Percentiles rank a stretch among this genome's conserved stretches.
These are phyloP conservation scores for Sporothrix sp. DNA, from an alignment of 2,329 filamentous ascomycete species.

Conservation along the genomic window DNA sequence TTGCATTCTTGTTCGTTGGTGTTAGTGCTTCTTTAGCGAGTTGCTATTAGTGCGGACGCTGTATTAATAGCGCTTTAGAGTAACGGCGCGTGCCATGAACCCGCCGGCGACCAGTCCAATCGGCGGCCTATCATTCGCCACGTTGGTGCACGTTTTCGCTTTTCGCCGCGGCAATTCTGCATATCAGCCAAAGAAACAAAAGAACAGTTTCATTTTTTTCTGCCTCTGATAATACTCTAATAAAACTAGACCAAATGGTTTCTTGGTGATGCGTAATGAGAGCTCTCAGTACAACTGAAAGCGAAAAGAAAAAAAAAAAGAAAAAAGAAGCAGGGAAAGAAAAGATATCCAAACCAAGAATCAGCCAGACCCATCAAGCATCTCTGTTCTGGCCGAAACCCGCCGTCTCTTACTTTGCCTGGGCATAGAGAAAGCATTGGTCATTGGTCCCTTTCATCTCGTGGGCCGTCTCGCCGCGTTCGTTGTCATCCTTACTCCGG, in stretches of 20 bases:
- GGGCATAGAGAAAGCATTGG: too few species aligned
- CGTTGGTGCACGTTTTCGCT: conserved; percentile 7
- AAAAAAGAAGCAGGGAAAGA: background rate
- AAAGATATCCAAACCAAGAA: background rate
- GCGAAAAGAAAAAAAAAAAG: background rate
- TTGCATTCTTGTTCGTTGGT: background rate
- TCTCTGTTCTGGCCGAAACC: too few species aligned
- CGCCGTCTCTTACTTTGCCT: too few species aligned
- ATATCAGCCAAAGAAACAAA: background rate
- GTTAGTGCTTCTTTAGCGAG: background rate
- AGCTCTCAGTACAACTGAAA: too few species aligned
- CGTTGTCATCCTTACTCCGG: background rate
- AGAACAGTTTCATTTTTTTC: background rate
- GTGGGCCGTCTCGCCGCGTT: too few species aligned
- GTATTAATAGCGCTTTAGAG: too few species aligned
- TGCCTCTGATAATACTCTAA: too few species aligned
- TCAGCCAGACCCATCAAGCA: too few species aligned
- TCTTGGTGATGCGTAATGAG: too few species aligned
- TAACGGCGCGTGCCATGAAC: background rate
- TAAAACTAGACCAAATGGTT: too few species aligned
- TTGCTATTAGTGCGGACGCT: too few species aligned
- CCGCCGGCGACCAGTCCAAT: conserved; percentile 7
- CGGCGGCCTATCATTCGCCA: conserved; percentile 13
- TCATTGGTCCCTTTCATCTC: too few species aligned
- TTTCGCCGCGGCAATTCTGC: conserved; percentile 1